Conservation (phyloP, 2,329 filamentous ascomycete genomes). For the Fusarium torreyae region DNA sequence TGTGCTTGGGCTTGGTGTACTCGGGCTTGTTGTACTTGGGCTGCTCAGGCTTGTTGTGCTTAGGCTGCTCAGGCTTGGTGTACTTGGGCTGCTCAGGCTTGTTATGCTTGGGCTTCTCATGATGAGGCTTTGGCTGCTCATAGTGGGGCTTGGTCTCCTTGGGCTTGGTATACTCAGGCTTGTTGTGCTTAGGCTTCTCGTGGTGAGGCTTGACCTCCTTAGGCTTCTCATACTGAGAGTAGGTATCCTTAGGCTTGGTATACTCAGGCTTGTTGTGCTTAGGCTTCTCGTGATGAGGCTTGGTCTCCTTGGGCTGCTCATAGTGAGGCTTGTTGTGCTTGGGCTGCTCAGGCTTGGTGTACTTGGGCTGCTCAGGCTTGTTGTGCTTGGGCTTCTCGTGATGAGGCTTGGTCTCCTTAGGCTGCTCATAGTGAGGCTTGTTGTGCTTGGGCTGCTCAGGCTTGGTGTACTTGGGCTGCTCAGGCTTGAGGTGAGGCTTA, state of each 20-base stretch:
- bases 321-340: not conserved
- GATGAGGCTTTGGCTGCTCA: not conserved
- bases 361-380: not conserved
- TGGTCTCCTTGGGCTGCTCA: slow-evolving; percentile 8
- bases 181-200: slow-evolving; percentile 1
- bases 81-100: not conserved
- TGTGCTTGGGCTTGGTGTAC: not conserved
- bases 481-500: not conserved
- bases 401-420: too few species aligned
- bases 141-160: too few species aligned
- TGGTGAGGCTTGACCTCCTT: not conserved
- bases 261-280: not conserved
- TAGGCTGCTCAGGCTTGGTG: not conserved
- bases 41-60: slow-evolving; percentile 1
- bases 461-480: not conserved
- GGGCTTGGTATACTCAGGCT: not conserved
- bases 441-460: not conserved
- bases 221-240: too few species aligned
- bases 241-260: not conserved
- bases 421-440: not conserved
- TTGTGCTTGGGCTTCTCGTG: not conserved
- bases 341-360: not conserved
- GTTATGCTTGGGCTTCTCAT: not conserved
- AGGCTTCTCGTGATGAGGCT: slow-evolving; percentile 4
- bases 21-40: not conserved